Evolutionary conservation across 2,329 filamentous ascomycete species (phyloP), one percentile per base, ranked within the genome.

Genomic region (Penicillium hordei): DNA sequence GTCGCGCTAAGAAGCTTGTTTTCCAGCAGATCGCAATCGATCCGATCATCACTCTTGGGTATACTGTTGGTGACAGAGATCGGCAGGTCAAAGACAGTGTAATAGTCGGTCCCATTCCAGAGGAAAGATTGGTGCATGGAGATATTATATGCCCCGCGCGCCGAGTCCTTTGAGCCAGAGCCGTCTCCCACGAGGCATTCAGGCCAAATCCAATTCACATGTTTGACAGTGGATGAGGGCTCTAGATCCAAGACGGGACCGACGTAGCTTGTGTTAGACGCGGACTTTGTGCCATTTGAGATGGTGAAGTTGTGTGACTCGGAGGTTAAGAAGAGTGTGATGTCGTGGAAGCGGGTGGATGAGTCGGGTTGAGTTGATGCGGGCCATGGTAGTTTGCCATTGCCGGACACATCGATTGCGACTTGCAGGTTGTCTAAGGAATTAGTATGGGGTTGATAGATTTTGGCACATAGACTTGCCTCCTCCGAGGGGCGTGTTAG

Each of bases 191-290:
- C 83, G 0, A 90, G 77, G 65, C 88, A 90, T 57, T 83, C 81
- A 0, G 88, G 88, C 87, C 87, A 90, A 21, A 83, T 77, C 86
- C 88, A 90, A 68, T 87, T 86, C 60, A 90, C 81, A 68, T 90
- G 87, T 70, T 90, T 90, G 43, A 90, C 88, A 0, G 88, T 90
- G 67, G 86, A 88, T 4, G 83, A 82, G 0, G 81, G 73, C 67
- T 90, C 87, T 60, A 87, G 83, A 29, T 75, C 70, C 77, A 90
- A 82, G 54, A 90, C 86, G 49, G 86, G 78, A 1, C 84, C 83
- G 7, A 87, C 72, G 43, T 82, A 86, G 8, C 81, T 82, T 9
- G 67, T 66, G 1, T 70, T 74, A 55, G 79, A 76, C 8, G 72
- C 71, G 4, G 79, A 75, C 5, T 79, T 79, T 2, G 85, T 87